Evolutionary conservation across 1,284 basidiomycete species (phyloP).

Genomic region (Trichosporon asahii): DNA sequence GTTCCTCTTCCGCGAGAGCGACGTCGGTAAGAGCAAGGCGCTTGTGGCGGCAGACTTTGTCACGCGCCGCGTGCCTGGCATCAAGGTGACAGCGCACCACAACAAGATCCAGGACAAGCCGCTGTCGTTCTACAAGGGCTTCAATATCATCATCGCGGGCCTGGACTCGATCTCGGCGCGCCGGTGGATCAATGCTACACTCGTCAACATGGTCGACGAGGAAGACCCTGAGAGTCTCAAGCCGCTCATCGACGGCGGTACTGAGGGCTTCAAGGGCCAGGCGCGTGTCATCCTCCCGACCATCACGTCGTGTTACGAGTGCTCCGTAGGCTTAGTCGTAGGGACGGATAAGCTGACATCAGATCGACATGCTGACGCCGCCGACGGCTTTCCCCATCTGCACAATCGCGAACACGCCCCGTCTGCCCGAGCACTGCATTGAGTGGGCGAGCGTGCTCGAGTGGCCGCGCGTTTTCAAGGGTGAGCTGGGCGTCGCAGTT

Average conservation of each 20-base stretch:
- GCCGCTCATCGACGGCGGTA: constrained; percentile 98
- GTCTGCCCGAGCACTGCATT: constrained; percentile 97
- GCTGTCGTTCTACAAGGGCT: constrained; percentile 93
- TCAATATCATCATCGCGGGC: constrained; percentile 94
- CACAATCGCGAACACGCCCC: constrained; percentile 97
- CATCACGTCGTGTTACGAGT: constrained; percentile 95
- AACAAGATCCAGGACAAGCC: constrained; percentile 98
- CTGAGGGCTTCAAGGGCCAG: constrained; percentile 99
- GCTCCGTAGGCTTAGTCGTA: constrained; percentile 57
- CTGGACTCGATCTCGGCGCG: constrained; percentile 97
- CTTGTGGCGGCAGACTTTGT: constrained; percentile 90
- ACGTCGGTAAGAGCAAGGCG: constrained; percentile 93
- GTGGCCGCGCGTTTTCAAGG: constrained; percentile 88
- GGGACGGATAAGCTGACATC: background rate
- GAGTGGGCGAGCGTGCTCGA: constrained; percentile 99
- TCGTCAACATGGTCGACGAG: constrained; percentile 88
- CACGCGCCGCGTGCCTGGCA: constrained; percentile 90
- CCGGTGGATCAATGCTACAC: constrained; percentile 97
- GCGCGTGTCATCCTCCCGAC: constrained; percentile 95
- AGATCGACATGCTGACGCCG: constrained; percentile 94
- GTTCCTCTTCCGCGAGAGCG: constrained; percentile 81
- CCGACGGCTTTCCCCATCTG: constrained; percentile 97
- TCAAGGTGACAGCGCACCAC: constrained; percentile 92
- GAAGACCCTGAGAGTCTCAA: constrained; percentile 90
- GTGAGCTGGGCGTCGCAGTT: constrained; percentile 52